These are phyloP conservation scores for Picea sitchensis DNA, from an alignment of 75 land plant species.

Conservation along the genomic window DNA sequence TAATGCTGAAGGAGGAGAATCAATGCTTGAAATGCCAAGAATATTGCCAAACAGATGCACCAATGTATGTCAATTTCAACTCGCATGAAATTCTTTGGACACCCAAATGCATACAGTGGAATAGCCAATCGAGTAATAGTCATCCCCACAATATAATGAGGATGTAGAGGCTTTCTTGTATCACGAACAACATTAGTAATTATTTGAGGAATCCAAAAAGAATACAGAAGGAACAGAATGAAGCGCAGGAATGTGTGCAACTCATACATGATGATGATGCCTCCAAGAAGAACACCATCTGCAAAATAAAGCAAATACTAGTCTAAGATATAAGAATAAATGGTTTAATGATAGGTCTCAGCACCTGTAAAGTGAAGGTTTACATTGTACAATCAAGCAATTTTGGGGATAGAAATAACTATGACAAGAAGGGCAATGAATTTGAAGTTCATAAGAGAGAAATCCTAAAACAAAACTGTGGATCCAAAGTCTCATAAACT, in stretches of 20 bases:
- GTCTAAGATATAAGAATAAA: neutral
- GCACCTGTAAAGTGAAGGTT: no score
- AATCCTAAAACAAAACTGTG: no score
- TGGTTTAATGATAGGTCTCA: no score
- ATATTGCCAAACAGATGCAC: slow-evolving; percentile 67
- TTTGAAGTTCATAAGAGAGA: no score
- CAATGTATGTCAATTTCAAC: slow-evolving; percentile 67
- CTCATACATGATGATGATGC: slow-evolving; percentile 93
- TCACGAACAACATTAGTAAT: slow-evolving; percentile 80
- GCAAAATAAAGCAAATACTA: slow-evolving; percentile 22
- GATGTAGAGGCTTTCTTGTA: slow-evolving; percentile 94
- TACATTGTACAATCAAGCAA: no score
- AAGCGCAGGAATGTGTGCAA: slow-evolving; percentile 72
- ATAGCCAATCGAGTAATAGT: slow-evolving; percentile 88
- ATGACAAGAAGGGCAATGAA: no score
- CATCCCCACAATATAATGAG: slow-evolving; percentile 92
- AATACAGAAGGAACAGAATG: slow-evolving; percentile 82
- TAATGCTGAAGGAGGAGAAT: slow-evolving; percentile 93
- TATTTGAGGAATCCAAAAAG: slow-evolving; percentile 99
- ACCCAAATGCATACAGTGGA: slow-evolving; percentile 93
- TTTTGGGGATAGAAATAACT: no score
- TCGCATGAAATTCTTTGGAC: slow-evolving; percentile 92
- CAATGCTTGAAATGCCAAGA: slow-evolving; percentile 65
- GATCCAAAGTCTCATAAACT: no score
- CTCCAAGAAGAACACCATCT: slow-evolving; percentile 97